Evolutionary conservation across 2,329 filamentous ascomycete genomes (phyloP).

Genomic region (Aspergillus sp.): DNA sequence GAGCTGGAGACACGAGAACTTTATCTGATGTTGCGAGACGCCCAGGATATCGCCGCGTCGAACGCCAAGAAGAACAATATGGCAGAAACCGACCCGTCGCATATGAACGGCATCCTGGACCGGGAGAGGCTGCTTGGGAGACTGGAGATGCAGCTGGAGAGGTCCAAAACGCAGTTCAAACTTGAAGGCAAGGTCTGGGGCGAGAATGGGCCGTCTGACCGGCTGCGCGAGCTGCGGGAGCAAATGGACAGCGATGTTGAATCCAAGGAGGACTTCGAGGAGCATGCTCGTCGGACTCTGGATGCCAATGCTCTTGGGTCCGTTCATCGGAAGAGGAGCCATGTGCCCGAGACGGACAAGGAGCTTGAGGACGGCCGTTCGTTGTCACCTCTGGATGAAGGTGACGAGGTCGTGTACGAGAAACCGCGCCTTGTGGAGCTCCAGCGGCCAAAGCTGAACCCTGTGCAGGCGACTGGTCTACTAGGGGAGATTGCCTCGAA

Average conservation of each 20-base stretch:
- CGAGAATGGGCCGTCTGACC: conserved; percentile 80
- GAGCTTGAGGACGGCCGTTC: conserved; percentile 28
- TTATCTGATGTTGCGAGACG: conserved; percentile 96
- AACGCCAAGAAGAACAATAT: conserved; percentile 59
- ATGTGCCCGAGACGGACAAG: conserved; percentile 30
- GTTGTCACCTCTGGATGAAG: conserved; percentile 43
- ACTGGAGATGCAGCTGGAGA: conserved; percentile 87
- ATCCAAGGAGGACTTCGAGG: conserved; percentile 40
- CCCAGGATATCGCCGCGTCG: conserved; percentile 88
- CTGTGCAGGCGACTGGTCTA: conserved; percentile 56
- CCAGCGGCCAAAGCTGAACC: conserved; percentile 54
- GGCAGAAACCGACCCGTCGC: conserved; percentile 57
- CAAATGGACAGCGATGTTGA: conserved; percentile 71
- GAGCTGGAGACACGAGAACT: conserved; percentile 93
- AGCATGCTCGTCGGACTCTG: conserved; percentile 53
- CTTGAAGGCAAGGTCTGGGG: conserved; percentile 89
- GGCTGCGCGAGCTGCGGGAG: conserved; percentile 81
- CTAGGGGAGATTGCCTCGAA: conserved; percentile 65
- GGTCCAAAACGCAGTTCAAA: conserved; percentile 96
- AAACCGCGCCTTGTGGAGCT: conserved; percentile 72
- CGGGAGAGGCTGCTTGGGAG: conserved; percentile 87
- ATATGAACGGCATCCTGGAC: conserved; percentile 87
- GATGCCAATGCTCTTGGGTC: conserved; percentile 65
- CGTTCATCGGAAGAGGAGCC: conserved; percentile 50
- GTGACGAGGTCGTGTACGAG: conserved; percentile 57